Evolutionary conservation across 805 yeast species (phyloP).

Genomic region (Phaffomyces thermotolerans): DNA sequence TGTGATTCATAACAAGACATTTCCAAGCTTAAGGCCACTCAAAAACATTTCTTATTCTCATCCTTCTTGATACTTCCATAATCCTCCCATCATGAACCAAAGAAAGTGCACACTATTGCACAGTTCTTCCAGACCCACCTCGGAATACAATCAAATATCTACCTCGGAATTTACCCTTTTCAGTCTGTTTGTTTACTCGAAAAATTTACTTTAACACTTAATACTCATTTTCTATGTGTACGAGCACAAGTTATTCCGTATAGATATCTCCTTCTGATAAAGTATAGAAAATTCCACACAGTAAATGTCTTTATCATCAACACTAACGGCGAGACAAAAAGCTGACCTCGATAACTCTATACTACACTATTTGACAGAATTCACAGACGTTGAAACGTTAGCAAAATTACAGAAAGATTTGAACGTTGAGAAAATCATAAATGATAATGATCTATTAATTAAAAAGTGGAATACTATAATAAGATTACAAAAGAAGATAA

Average conservation of each 20-base stretch:
- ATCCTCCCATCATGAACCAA: no score
- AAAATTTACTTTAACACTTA: no score
- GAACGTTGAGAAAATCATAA: conserved; percentile 15
- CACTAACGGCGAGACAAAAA: conserved; percentile 35
- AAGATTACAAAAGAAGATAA: conserved; percentile 64
- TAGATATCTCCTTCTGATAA: not conserved
- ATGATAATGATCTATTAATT: conserved; percentile 38
- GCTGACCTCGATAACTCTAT: conserved; percentile 41
- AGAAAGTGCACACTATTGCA: no score
- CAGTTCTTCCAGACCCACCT: not conserved
- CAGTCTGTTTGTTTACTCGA: not conserved
- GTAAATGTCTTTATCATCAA: not conserved
- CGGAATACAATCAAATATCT: not conserved
- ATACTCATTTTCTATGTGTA: no score
- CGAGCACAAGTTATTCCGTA: no score
- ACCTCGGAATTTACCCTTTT: not conserved
- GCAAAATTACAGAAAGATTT: conserved; percentile 18
- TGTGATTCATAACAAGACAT: no score
- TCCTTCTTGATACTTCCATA: no score
- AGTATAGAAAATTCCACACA: conserved; percentile 18
- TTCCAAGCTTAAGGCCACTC: no score
- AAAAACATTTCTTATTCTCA: no score
- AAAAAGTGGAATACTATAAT: conserved; percentile 86
- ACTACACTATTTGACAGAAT: conserved; percentile 39
- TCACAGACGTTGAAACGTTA: conserved; percentile 7